Evolutionary conservation across 2,329 filamentous ascomycete genomes (phyloP).

Genomic region (Cytospora leucostoma): DNA sequence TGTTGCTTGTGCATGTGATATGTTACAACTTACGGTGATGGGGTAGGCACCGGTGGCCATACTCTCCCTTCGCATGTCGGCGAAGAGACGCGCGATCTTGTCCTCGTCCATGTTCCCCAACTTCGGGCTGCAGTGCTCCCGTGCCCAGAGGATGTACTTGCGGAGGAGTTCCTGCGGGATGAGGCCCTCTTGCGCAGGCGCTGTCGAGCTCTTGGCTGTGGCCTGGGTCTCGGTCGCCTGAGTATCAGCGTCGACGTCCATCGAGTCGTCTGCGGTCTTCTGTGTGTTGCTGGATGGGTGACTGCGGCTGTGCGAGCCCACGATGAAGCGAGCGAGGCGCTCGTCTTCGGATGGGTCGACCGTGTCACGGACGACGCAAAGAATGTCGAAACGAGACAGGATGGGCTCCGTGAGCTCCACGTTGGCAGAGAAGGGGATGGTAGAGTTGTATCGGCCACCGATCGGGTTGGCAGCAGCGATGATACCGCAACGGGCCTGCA

Average conservation of each 20-base stretch:
- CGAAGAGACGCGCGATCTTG: conserved; percentile 90
- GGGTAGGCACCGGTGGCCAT: conserved; percentile 94
- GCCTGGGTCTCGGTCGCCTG: conserved; percentile 39
- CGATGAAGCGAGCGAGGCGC: conserved; percentile 89
- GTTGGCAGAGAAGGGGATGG: conserved; percentile 92
- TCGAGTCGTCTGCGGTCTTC: conserved; percentile 48
- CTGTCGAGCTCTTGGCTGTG: conserved; percentile 25
- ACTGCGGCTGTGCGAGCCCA: conserved; percentile 88
- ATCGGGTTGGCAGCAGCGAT: conserved; percentile 97
- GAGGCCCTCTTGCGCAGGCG: conserved; percentile 57
- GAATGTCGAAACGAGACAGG: conserved; percentile 94
- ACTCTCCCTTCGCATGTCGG: conserved; percentile 92
- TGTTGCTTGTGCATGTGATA: not conserved
- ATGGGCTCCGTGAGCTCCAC: conserved; percentile 97
- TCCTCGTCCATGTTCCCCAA: conserved; percentile 98
- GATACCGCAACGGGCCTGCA: conserved; percentile 94
- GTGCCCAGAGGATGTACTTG: conserved; percentile 95
- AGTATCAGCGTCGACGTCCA: conserved; percentile 62
- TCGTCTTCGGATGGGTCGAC: conserved; percentile 93
- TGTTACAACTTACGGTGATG: conserved; percentile 74
- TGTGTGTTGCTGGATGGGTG: conserved; percentile 61
- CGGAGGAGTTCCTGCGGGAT: conserved; percentile 88
- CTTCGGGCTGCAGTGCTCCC: conserved; percentile 86
- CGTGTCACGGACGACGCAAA: conserved; percentile 93
- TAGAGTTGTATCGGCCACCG: conserved; percentile 94